Conservation (phyloP, 805 yeast species). For the Lipomyces chichibuensis region DNA sequence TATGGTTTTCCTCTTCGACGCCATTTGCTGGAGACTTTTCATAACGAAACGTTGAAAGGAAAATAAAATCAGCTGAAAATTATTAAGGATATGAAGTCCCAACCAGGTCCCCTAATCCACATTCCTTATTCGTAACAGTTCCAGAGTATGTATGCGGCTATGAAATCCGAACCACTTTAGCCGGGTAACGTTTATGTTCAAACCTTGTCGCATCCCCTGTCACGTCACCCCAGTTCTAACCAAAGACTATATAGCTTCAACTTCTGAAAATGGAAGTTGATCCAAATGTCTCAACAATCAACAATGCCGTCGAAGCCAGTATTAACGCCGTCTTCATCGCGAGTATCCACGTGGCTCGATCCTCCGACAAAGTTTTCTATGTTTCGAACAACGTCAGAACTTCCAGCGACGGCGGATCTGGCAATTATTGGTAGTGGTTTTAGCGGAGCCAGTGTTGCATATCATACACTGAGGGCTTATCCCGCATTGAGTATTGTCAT, state of each 20-base stretch:
- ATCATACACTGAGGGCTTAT: slow-evolving; percentile 40
- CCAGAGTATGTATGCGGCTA: no score
- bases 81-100: no score
- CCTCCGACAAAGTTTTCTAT: slow-evolving; percentile 22
- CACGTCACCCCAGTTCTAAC: no score
- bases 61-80: no score
- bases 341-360: slow-evolving; percentile 26
- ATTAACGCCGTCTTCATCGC: slow-evolving; percentile 4
- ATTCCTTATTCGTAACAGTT: no score
- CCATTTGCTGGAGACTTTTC: slow-evolving; percentile 9
- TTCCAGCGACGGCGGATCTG: slow-evolving; percentile 49
- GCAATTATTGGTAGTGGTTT: slow-evolving; percentile 54
- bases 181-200: no score
- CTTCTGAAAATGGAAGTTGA: not conserved
- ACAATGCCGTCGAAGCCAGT: not conserved
- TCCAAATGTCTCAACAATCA: not conserved
- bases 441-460: slow-evolving; percentile 51
- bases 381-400: slow-evolving; percentile 17
- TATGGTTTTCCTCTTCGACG: slow-evolving; percentile 9
- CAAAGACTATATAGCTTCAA: no score
- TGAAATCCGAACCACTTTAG: no score
- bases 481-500: slow-evolving; percentile 42
- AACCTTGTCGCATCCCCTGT: no score
- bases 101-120: no score
- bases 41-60: no score